These are phyloP conservation scores for Phyllosticta ampelicida DNA, from an alignment of 2,329 filamentous ascomycete species.

Conservation along the genomic window DNA sequence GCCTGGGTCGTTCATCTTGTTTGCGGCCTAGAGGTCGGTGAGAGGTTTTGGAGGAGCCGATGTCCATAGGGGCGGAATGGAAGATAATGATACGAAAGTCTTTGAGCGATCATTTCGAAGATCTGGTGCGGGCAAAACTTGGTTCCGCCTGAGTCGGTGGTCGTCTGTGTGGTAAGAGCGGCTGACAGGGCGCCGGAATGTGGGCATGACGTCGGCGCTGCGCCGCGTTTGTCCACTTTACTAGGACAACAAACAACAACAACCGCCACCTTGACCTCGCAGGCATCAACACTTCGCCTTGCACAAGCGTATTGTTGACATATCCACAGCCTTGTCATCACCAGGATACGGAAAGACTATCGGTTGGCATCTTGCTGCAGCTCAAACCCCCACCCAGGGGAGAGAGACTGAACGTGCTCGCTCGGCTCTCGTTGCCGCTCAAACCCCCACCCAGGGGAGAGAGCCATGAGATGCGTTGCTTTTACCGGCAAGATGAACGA, in stretches of 20 bases:
- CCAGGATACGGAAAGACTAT: not conserved
- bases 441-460: not conserved
- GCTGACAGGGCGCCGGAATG: not conserved
- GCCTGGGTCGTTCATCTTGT: conserved; percentile 43
- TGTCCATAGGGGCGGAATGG: not conserved
- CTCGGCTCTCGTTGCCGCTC: no score
- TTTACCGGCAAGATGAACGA: not conserved
- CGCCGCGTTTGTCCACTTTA: not conserved
- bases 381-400: not conserved
- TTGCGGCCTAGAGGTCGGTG: not conserved
- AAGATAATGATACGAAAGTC: not conserved
- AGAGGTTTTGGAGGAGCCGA: not conserved
- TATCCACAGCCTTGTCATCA: not conserved
- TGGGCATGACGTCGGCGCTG: not conserved
- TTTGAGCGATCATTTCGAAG: not conserved
- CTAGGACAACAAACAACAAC: no score
- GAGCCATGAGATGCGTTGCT: not conserved
- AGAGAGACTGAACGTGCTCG: no score
- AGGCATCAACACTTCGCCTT: not conserved
- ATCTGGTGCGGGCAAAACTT: not conserved
- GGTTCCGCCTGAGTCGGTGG: not conserved
- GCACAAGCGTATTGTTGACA: not conserved
- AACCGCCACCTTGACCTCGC: not conserved
- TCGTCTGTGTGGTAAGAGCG: not conserved
- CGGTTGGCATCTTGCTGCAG: no score